These are phyloP conservation scores for Radiomyces spectabilis DNA, from an alignment of 192 early-diverging fungal genomes.

Conservation along the genomic window DNA sequence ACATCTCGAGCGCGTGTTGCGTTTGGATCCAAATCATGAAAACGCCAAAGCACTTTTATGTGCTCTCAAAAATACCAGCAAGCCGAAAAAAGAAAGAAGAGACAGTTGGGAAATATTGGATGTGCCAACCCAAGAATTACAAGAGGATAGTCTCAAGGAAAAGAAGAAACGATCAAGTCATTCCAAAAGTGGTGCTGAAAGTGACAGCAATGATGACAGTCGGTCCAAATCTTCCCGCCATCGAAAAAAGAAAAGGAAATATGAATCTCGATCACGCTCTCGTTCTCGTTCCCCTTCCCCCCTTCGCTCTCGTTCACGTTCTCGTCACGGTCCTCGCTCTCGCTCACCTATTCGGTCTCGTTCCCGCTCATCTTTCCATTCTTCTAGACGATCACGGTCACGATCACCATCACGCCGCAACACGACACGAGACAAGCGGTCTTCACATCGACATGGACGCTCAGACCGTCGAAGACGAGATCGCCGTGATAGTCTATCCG, in stretches of 20 bases:
- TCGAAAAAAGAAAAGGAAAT: not conserved
- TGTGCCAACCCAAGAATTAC: not conserved
- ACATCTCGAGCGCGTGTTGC: constrained; percentile 45
- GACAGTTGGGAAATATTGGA: constrained; percentile 1
- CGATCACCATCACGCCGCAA: not conserved
- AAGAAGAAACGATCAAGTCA: not conserved
- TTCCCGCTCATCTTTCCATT: too few species aligned
- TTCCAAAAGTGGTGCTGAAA: not conserved
- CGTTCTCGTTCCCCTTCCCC: not conserved
- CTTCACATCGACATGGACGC: not conserved
- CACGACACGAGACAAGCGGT: not conserved
- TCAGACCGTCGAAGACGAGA: too few species aligned
- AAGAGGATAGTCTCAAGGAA: not conserved
- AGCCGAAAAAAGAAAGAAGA: constrained; percentile 2
- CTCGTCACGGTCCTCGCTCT: too few species aligned
- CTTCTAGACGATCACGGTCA: too few species aligned
- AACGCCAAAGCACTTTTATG: constrained; percentile 32
- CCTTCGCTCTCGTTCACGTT: not conserved
- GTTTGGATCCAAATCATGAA: constrained; percentile 35
- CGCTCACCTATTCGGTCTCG: too few species aligned
- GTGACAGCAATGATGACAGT: not conserved
- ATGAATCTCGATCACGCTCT: not conserved
- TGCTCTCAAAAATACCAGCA: constrained; percentile 4
- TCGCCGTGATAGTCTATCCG: too few species aligned
- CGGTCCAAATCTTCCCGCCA: not conserved